Percentiles rank a stretch among this genome's conserved stretches.
Evolutionary conservation across 2,329 filamentous ascomycete genomes (phyloP).

Genomic region (Metarhizium rileyi): DNA sequence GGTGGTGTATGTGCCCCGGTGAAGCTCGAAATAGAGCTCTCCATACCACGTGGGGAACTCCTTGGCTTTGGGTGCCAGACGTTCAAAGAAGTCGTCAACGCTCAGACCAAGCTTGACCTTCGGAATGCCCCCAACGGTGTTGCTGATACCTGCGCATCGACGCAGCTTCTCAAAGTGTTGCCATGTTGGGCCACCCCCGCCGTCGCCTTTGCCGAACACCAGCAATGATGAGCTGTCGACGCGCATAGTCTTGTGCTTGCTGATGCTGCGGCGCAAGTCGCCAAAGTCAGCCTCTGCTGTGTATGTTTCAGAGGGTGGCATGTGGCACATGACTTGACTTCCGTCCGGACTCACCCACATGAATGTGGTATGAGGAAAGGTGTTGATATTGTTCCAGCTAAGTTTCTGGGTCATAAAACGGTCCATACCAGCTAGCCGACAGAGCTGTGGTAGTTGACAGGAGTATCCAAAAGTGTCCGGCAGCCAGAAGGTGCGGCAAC

Average conservation of each 20-base stretch:
- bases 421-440: constrained; percentile 87
- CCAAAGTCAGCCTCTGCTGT: constrained; percentile 92
- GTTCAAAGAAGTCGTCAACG: constrained; percentile 90
- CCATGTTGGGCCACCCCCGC: constrained; percentile 89
- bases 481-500: constrained; percentile 90
- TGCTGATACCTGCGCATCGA: constrained; percentile 82
- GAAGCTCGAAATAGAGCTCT: constrained; percentile 94
- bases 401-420: constrained; percentile 97
- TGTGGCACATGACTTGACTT: constrained; percentile 94
- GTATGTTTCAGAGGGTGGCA: constrained; percentile 93
- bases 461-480: constrained; percentile 98
- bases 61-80: constrained; percentile 67
- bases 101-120: constrained; percentile 81
- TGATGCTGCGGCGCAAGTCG: constrained; percentile 80
- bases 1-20: constrained; percentile 94
- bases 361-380: constrained; percentile 96
- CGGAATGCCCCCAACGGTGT: constrained; percentile 69
- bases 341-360: constrained; percentile 96
- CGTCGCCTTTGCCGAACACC: constrained; percentile 94
- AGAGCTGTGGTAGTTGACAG: constrained; percentile 86
- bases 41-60: constrained; percentile 94
- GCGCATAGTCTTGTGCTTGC: constrained; percentile 91
- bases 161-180: constrained; percentile 91
- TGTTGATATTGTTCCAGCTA: constrained; percentile 99
- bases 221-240: constrained; percentile 84